Evolutionary conservation across 768 basidiomycete genomes (phyloP).

Genomic region (Holtermanniella nyarrowii): DNA sequence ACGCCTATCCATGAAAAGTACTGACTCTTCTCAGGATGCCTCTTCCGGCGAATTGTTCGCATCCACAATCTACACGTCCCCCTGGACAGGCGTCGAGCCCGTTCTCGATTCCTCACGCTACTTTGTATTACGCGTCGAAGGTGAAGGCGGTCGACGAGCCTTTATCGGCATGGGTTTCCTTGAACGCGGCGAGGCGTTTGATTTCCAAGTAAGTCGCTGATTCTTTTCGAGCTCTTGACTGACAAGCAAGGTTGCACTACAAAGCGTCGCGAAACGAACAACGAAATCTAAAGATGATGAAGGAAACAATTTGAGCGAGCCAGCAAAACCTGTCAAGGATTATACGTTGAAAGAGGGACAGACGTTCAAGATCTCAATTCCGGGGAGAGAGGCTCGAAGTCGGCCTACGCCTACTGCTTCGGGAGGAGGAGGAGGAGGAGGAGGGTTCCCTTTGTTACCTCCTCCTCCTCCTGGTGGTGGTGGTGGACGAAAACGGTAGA

Average conservation of each 20-base stretch:
- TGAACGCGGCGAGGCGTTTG: constrained; percentile 75
- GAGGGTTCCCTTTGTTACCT: constrained; percentile 33
- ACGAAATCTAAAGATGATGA: constrained; percentile 46
- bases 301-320: constrained; percentile 47
- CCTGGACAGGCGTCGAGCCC: constrained; percentile 79
- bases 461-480: no score
- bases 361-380: constrained; percentile 82
- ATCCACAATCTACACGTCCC: constrained; percentile 65
- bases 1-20: no score
- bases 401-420: constrained; percentile 4
- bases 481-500: constrained; percentile 20
- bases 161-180: constrained; percentile 90
- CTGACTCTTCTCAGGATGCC: constrained; percentile 23
- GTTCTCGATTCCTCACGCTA: constrained; percentile 91
- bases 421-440: constrained; percentile 17
- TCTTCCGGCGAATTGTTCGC: constrained; percentile 62
- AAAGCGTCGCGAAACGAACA: constrained; percentile 43
- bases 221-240: constrained; percentile 31
- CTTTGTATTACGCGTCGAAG: constrained; percentile 85
- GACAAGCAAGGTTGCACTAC: constrained; percentile 61
- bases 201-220: constrained; percentile 60
- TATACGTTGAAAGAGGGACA: constrained; percentile 90
- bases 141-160: constrained; percentile 65
- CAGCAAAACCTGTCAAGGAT: constrained; percentile 66
- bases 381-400: constrained; percentile 46